A percentile compares a stretch with the other conserved stretches of the same genome.
phyloP scores from a whole-genome alignment of 2,329 filamentous ascomycete species.

The Trichoderma arundinaceum region DNA sequence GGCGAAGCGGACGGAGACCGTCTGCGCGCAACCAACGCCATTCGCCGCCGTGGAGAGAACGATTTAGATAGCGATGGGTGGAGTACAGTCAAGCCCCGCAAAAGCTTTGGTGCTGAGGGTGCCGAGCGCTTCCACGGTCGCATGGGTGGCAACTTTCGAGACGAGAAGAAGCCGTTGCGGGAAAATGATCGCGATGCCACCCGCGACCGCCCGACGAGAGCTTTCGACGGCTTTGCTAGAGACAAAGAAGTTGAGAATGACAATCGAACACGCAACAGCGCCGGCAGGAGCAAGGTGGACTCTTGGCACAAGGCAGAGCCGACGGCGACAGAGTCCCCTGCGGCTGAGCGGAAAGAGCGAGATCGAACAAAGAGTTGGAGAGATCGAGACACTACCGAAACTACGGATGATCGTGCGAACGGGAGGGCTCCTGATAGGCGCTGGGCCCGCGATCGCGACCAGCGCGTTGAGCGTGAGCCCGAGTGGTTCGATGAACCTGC shows the following conservation, averaged over 20 bases:
- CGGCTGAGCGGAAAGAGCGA: slow-evolving; percentile 55
- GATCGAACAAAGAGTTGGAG: slow-evolving; percentile 67
- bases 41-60: slow-evolving; percentile 60
- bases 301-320: slow-evolving; percentile 72
- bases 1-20: slow-evolving; percentile 59
- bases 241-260: slow-evolving; percentile 62
- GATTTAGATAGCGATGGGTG: slow-evolving; percentile 75
- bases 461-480: slow-evolving; percentile 76
- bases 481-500: slow-evolving; percentile 85
- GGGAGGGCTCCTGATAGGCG: slow-evolving; percentile 55
- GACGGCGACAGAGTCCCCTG: slow-evolving; percentile 33
- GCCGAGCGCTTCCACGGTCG: slow-evolving; percentile 72
- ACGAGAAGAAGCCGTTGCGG: slow-evolving; percentile 52
- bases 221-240: slow-evolving; percentile 56
- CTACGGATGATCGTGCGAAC: slow-evolving; percentile 62
- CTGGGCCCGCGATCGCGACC: slow-evolving; percentile 64
- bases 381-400: slow-evolving; percentile 53
- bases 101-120: slow-evolving; percentile 74
- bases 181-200: slow-evolving; percentile 63
- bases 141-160: slow-evolving; percentile 59
- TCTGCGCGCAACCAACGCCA: slow-evolving; percentile 54
- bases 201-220: slow-evolving; percentile 54
- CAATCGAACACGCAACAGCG: slow-evolving; percentile 66
- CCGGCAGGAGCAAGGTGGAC: slow-evolving; percentile 68
- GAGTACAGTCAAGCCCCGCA: slow-evolving; percentile 75